Evolutionary conservation across 2,329 filamentous ascomycete species (phyloP).

Genomic region (Gaeumannomyces sp.): DNA sequence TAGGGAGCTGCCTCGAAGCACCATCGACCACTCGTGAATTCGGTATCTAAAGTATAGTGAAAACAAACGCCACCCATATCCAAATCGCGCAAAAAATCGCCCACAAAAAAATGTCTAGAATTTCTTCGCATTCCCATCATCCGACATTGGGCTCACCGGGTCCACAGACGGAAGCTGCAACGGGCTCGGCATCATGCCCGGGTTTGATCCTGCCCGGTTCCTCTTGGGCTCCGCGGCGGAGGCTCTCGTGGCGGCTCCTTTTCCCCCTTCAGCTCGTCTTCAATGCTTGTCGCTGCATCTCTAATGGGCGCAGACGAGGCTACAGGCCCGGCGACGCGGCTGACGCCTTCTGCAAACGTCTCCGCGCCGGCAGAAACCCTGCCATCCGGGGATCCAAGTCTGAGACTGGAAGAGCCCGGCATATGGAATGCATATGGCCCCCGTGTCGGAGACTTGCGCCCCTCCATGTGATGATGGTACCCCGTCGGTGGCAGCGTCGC

Average conservation of each 20-base stretch:
- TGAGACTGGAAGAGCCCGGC: neutral
- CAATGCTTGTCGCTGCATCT: no score
- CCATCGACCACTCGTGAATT: no score
- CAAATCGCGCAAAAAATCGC: no score
- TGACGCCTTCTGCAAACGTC: neutral
- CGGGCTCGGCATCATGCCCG: neutral
- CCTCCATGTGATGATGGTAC: neutral
- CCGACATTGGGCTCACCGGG: neutral
- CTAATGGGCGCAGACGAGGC: no score
- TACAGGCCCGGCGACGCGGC: neutral
- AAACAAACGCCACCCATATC: no score
- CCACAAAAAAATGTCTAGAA: no score
- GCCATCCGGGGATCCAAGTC: no score
- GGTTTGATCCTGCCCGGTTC: neutral
- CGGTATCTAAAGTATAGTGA: no score
- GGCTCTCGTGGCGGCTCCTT: neutral
- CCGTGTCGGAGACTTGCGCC: neutral
- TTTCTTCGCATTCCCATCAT: neutral
- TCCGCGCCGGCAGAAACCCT: neutral
- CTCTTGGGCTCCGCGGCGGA: neutral
- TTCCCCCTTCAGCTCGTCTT: neutral
- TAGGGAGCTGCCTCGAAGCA: no score
- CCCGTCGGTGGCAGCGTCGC: neutral
- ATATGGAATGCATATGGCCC: neutral
- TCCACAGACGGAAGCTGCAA: neutral